phyloP scores from a whole-genome alignment of 2,329 filamentous ascomycete genomes.

The Alternaria brassicae region DNA sequence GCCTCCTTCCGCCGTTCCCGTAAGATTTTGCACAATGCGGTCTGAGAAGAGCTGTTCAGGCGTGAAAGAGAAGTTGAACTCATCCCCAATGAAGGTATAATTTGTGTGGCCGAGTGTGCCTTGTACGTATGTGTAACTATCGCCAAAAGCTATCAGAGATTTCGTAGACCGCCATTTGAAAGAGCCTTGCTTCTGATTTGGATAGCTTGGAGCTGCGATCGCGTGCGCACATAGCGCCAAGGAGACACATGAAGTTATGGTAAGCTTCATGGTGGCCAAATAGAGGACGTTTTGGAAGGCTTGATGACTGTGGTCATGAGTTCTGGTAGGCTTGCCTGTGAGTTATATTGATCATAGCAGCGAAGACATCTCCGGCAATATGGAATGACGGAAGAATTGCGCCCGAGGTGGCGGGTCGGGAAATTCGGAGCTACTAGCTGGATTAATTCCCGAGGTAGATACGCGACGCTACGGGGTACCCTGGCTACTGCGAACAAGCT shows the following conservation, averaged over 20 bases:
- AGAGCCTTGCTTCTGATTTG: background rate
- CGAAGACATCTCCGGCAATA: background rate
- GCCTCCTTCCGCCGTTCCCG: conserved; percentile 56
- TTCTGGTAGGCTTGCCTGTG: background rate
- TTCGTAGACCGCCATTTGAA: conserved; percentile 31
- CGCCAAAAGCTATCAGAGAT: conserved; percentile 56
- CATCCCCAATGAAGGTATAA: conserved; percentile 63
- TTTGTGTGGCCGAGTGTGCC: conserved; percentile 60
- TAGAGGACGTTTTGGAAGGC: background rate
- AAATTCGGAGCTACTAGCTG: conserved; percentile 1
- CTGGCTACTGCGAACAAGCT: background rate
- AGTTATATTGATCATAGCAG: background rate
- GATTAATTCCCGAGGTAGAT: background rate
- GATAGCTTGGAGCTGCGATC: conserved; percentile 6
- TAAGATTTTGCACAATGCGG: conserved; percentile 62
- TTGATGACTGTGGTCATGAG: background rate
- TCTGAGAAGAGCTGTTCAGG: conserved; percentile 54
- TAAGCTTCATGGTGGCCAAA: conserved; percentile 20
- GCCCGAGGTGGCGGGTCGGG: conserved; percentile 1
- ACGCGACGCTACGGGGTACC: conserved; percentile 3
- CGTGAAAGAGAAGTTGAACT: conserved; percentile 57
- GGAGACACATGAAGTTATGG: background rate
- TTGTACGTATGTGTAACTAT: conserved; percentile 63
- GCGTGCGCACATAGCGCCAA: conserved; percentile 3
- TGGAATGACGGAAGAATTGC: conserved; percentile 9